phyloP scores from a whole-genome alignment of 1,284 basidiomycete genomes.

The Albatrellus sp. region DNA sequence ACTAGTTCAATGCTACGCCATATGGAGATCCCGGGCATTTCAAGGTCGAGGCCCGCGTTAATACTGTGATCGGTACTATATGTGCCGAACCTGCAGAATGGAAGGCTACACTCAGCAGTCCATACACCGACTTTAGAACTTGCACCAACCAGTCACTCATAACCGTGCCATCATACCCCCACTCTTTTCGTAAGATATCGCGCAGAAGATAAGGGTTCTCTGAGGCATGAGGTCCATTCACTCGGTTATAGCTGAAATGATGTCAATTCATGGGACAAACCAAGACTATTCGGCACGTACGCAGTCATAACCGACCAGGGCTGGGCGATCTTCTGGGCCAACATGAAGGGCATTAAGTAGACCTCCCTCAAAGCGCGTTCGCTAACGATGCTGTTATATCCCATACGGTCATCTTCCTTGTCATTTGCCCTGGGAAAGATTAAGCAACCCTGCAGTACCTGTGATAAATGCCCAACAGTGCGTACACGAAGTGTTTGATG shows the following conservation, averaged over 20 bases:
- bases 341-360: conserved; percentile 64
- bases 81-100: conserved; percentile 38
- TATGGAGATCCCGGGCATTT: conserved; percentile 57
- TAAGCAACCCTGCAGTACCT: background rate
- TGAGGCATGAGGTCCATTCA: conserved; percentile 51
- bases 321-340: conserved; percentile 45
- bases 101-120: background rate
- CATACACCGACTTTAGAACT: too few relatives aligned
- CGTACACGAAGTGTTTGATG: conserved; percentile 31
- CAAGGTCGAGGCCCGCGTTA: conserved; percentile 57
- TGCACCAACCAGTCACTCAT: conserved; percentile 50
- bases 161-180: conserved; percentile 52
- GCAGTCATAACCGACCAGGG: conserved; percentile 57
- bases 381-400: conserved; percentile 48
- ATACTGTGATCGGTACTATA: conserved; percentile 46
- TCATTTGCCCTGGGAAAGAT: conserved; percentile 32
- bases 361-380: conserved; percentile 57
- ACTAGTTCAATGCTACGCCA: conserved; percentile 49
- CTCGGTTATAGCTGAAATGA: conserved; percentile 42
- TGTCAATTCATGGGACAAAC: conserved; percentile 5
- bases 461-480: background rate
- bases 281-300: conserved; percentile 18
- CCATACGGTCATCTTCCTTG: conserved; percentile 54
- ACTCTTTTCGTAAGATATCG: conserved; percentile 52
- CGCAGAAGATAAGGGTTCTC: conserved; percentile 44